Conservation (phyloP, 208 protist genomes). For the Naegleria fowleri region DNA sequence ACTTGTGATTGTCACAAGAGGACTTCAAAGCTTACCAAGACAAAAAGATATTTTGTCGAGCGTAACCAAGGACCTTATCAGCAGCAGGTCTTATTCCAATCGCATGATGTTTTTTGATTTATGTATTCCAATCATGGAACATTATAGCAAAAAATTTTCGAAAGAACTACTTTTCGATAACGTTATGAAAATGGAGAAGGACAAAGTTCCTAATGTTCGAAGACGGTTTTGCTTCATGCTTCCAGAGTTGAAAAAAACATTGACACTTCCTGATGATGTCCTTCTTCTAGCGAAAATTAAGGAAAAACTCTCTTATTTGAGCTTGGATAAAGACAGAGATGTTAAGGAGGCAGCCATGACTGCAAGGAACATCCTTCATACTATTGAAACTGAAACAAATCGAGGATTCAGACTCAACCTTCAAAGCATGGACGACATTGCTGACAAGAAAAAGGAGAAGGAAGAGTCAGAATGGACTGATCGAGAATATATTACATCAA, state of each 20-base stretch:
- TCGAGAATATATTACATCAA: background rate
- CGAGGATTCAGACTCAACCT: background rate
- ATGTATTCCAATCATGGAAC: background rate
- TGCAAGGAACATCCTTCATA: background rate
- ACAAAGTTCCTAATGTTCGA: background rate
- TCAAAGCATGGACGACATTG: background rate
- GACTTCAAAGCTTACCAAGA: background rate
- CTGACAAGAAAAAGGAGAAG: background rate
- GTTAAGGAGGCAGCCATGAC: background rate
- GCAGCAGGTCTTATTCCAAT: background rate
- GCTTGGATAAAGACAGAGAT: constrained; percentile 19
- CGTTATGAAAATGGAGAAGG: background rate
- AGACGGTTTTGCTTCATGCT: background rate
- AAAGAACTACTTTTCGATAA: background rate
- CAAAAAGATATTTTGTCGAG: background rate
- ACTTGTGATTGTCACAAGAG: background rate
- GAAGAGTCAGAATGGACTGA: background rate
- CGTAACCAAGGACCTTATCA: background rate
- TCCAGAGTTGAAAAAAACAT: background rate
- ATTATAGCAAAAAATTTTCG: background rate
- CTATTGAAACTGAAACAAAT: background rate
- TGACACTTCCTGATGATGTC: background rate
- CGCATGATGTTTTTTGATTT: constrained; percentile 10
- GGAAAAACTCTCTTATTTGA: constrained; percentile 13
- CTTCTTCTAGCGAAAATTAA: background rate